Base-by-base conservation (phyloP, 2,329 filamentous ascomycete genomes). In the Hymenoscyphus infarciens region DNA sequence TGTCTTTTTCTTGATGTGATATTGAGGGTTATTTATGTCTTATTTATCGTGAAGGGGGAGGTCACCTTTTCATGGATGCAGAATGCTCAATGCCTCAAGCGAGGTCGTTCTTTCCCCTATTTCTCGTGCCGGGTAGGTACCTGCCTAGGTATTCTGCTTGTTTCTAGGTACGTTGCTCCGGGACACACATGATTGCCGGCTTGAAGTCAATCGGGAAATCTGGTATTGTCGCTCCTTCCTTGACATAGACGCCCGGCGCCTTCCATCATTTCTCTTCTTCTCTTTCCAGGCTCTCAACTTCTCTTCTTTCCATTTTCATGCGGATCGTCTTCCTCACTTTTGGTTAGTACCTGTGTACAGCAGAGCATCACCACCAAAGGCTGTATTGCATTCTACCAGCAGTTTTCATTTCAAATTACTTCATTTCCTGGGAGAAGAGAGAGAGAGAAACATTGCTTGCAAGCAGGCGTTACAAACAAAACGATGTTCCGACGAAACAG, bases 401-500 rank as follows among this genome's bases (percentile, higher is more conserved):
- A 66, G 65, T 68, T 68, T 49, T 67, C 57, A 69, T 70, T 69
- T 68, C 64, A 63, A 35, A 65, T 69, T 67, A 68, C 45, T 64
- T 66, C 61, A 65, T 68, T 61, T 61, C 57, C 61, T 57, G 64
- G 65, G 59, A 63, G 42, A 49, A 49, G 10, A 49, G 19, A 49
- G 33, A 49, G 33, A 35, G 33, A 35, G 33, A 49, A 49, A 55
- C 55, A 65, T 65, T 39, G 45, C 55, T 58, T 54, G 57, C 53
- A 68, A 68, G 10, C 8, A 15, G 33, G 10, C 8, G 10, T 35
- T 35, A 35, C 33, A 8, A 7, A 33, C 33, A 35, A 35, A 35
- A 35, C 33, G 38, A 74, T 74, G 72, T 64, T 70, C 61, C 67
- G 69, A 56, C 67, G 70, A 59, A 82, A 80, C 63, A 83, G 79